Percentiles rank a stretch among this genome's conserved stretches.
Conservation (phyloP, 2,329 filamentous ascomycete species). For the Zymoseptoria tritici region DNA sequence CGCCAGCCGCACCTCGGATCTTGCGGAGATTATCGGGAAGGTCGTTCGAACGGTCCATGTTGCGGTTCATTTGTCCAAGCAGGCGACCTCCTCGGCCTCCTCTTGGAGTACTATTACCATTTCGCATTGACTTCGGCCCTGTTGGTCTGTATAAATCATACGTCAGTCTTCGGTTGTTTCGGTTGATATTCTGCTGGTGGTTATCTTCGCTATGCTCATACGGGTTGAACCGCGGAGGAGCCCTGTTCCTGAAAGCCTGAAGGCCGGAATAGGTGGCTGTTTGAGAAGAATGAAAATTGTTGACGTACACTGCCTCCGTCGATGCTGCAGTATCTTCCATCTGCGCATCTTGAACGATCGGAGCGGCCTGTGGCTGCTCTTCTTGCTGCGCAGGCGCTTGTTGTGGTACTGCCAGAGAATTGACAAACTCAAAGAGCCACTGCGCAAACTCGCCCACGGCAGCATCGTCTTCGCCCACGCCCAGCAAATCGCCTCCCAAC, state of each 20-base stretch:
- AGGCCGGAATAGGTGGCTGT: not conserved
- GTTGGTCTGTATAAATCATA: slow-evolving; percentile 59
- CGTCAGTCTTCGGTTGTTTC: slow-evolving; percentile 5
- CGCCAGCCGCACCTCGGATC: slow-evolving; percentile 59
- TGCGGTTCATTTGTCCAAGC: slow-evolving; percentile 64
- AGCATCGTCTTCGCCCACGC: slow-evolving; percentile 72
- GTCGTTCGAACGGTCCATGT: slow-evolving; percentile 71
- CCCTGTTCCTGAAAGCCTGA: not conserved
- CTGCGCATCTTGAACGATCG: slow-evolving; percentile 53
- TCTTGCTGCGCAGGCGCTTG: slow-evolving; percentile 9
- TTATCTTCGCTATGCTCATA: not conserved
- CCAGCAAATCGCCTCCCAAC: slow-evolving; percentile 78
- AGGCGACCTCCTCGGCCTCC: slow-evolving; percentile 67
- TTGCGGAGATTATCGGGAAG: slow-evolving; percentile 62
- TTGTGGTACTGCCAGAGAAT: slow-evolving; percentile 48
- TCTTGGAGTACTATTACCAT: slow-evolving; percentile 45
- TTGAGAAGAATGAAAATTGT: slow-evolving; percentile 2
- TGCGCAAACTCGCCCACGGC: slow-evolving; percentile 74
- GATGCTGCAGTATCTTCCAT: slow-evolving; percentile 54
- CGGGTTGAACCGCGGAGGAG: not conserved
- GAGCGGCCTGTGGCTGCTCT: slow-evolving; percentile 14
- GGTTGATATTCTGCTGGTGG: slow-evolving; percentile 10
- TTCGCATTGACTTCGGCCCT: slow-evolving; percentile 91
- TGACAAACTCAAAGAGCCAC: slow-evolving; percentile 91
- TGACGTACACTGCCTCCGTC: slow-evolving; percentile 38